phyloP scores from a whole-genome alignment of 345 rosid genomes.

The Eucalyptus pauciflora region DNA sequence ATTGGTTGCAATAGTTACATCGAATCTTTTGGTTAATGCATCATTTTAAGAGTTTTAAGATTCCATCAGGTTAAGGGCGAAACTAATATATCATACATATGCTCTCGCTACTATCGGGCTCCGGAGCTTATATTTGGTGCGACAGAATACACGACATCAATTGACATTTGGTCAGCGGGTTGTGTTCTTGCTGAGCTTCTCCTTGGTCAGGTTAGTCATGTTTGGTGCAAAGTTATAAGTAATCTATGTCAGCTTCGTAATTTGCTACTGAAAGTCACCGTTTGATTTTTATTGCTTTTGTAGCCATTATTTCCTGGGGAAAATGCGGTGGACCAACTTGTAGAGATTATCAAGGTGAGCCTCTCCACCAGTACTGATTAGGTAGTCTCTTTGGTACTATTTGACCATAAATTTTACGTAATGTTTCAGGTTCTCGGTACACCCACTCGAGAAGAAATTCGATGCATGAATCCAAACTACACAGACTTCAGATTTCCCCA shows the following conservation, averaged over 20 bases:
- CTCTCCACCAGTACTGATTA: not conserved
- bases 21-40: not conserved
- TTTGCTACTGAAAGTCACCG: not conserved
- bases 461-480: conserved; percentile 86
- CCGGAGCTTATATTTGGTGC: conserved; percentile 91
- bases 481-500: conserved; percentile 77
- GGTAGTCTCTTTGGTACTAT: not conserved
- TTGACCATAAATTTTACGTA: not conserved
- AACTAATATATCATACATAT: conserved; percentile 68
- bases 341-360: conserved; percentile 70
- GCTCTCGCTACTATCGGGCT: conserved; percentile 83
- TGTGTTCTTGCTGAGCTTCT: conserved; percentile 92
- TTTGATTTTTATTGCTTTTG: not conserved
- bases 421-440: conserved; percentile 71
- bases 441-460: conserved; percentile 82
- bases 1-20: not conserved
- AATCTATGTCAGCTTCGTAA: not conserved
- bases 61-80: conserved; percentile 60
- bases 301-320: conserved; percentile 80
- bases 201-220: conserved; percentile 51
- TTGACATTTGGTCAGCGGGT: conserved; percentile 93
- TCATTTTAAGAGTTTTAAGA: not conserved
- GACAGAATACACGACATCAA: conserved; percentile 61
- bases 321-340: conserved; percentile 80
- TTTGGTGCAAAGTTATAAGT: not conserved